Base-by-base conservation (phyloP, 2,329 filamentous ascomycete species). In the Fusarium albidum region DNA sequence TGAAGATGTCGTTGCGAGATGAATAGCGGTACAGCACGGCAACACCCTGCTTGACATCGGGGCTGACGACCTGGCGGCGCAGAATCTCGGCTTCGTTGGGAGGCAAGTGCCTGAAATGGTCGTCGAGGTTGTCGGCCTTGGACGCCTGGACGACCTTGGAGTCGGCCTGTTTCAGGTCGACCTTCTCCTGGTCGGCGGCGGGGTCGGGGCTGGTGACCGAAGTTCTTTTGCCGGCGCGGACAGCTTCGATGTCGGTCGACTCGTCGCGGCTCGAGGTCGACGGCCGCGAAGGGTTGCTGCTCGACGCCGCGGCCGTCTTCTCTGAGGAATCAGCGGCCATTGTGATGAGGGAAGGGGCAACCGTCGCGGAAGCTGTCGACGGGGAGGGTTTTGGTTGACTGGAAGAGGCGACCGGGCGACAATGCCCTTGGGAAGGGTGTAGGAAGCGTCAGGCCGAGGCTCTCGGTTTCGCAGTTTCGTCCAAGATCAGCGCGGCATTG, bases 1-100 rank as follows among this genome's bases (percentile, higher is more conserved):
- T 85, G 55, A 86, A 59, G 13, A 87, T 66, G 67, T 93, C 90
- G 59, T 79, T 81, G 41, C 74, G 79, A 2, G 86, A 87, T 4
- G 89, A 83, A 76, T 91, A 93, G 58, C 89, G 84, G 70, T 84
- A 92, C 15, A 92, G 77, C 0, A 82, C 83, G 55, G 79, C 77
- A 57, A 87, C 81, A n/a, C 83, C 86, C 28, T 90, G 79, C 64
- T 85, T 85, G 50, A 86, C 77, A 10, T 82, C 77, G 27, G 86
- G 86, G 0, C 85, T 85, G 42, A 86, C 75, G 57, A 92, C 79
- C 73, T 95, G 91, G 52, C 77, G 79, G 69, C 82, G 86, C 55
- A 95, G 75, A 47, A 94, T 82, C 15, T 81, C 77, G 46, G 82
- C 86, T 72, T 94, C 88, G 52, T 87, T 69, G 9, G 82, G 72